These are phyloP conservation scores for Salix suchowensis DNA, from an alignment of 345 rosid genomes.

Conservation along the genomic window DNA sequence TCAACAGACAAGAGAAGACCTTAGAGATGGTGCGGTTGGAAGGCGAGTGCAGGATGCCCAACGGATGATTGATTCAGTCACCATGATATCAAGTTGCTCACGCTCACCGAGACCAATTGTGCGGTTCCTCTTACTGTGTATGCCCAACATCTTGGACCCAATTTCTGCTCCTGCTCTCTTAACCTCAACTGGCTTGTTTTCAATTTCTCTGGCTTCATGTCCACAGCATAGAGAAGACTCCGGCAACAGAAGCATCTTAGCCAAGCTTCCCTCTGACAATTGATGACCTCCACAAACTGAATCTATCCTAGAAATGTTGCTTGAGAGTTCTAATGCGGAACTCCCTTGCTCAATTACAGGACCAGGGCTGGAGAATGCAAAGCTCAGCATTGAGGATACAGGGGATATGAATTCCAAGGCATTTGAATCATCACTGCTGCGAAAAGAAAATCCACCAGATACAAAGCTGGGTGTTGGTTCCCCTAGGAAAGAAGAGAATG, in stretches of 20 bases:
- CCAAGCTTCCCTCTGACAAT: constrained; percentile 26
- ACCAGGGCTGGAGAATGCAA: constrained; percentile 48
- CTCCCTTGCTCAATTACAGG: constrained; percentile 22
- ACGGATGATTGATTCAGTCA: constrained; percentile 55
- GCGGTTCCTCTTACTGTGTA: constrained; percentile 50
- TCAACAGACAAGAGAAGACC: constrained; percentile 61
- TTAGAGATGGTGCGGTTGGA: constrained; percentile 45
- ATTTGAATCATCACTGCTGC: constrained; percentile 25
- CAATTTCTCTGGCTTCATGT: constrained; percentile 27
- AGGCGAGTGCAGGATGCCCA: constrained; percentile 64
- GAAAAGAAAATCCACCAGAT: constrained; percentile 43
- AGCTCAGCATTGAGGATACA: constrained; percentile 51
- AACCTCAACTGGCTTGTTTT: constrained; percentile 25
- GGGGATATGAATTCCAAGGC: constrained; percentile 37
- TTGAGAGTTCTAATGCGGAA: constrained; percentile 16
- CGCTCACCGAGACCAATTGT: constrained; percentile 57
- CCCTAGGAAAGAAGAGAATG: constrained; percentile 40
- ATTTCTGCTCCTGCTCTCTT: constrained; percentile 33
- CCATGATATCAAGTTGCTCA: constrained; percentile 44
- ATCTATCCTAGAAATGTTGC: constrained; percentile 5
- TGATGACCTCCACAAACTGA: constrained; percentile 35
- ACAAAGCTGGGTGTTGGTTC: constrained; percentile 35
- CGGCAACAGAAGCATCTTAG: constrained; percentile 21
- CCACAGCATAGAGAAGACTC: constrained; percentile 25
- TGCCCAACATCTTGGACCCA: constrained; percentile 36